Conservation (phyloP, 352 stramenopile species). For the Pythium scleroteichum region DNA sequence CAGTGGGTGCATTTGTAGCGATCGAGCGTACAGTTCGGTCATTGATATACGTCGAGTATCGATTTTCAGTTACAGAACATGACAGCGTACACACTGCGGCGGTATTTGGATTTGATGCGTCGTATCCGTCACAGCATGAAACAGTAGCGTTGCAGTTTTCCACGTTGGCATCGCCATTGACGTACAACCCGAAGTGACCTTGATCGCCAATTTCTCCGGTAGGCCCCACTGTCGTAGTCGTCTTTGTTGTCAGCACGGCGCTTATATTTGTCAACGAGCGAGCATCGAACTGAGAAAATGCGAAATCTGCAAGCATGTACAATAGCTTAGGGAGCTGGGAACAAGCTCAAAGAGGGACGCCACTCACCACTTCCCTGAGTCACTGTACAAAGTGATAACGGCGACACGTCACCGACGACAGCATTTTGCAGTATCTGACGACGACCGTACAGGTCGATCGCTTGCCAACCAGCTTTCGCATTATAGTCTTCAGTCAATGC, state of each 20-base stretch:
- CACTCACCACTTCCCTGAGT: constrained; percentile 48
- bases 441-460: constrained; percentile 89
- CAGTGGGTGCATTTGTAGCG: constrained; percentile 44
- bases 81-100: constrained; percentile 34
- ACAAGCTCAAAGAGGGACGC: background rate
- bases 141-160: constrained; percentile 90
- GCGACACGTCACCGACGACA: constrained; percentile 53
- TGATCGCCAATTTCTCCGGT: constrained; percentile 86
- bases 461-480: constrained; percentile 41
- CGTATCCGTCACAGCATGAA: constrained; percentile 84
- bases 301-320: constrained; percentile 55
- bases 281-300: constrained; percentile 78
- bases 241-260: constrained; percentile 32
- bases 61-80: constrained; percentile 49
- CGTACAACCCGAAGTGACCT: constrained; percentile 87
- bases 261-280: constrained; percentile 76
- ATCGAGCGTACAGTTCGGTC: constrained; percentile 34
- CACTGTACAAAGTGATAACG: constrained; percentile 39
- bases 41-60: constrained; percentile 40
- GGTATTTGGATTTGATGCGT: constrained; percentile 12
- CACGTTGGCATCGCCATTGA: constrained; percentile 88
- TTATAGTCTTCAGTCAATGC: constrained; percentile 78
- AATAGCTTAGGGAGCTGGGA: background rate
- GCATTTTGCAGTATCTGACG: constrained; percentile 44
- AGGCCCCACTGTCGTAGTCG: constrained; percentile 67